Evolutionary conservation across 352 stramenopile genomes (phyloP).

Genomic region (Globisporangium cystogenes): DNA sequence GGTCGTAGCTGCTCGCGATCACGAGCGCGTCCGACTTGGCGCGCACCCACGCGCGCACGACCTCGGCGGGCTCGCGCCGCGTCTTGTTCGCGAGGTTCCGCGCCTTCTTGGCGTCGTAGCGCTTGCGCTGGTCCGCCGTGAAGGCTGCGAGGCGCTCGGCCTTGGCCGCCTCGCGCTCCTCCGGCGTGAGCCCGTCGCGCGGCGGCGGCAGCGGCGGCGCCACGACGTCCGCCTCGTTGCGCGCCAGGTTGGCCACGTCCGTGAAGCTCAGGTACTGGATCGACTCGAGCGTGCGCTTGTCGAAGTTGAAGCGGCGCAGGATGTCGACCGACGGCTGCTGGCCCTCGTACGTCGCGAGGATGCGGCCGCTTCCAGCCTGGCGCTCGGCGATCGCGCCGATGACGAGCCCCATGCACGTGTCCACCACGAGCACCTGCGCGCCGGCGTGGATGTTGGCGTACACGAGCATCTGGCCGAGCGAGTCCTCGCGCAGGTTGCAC

Average conservation of each 20-base stretch:
- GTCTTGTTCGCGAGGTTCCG: constrained; percentile 73
- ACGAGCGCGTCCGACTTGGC: constrained; percentile 82
- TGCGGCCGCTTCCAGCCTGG: constrained; percentile 55
- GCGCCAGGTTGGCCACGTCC: constrained; percentile 38
- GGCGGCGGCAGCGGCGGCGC: constrained; percentile 27
- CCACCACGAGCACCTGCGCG: constrained; percentile 87
- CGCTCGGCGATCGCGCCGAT: constrained; percentile 87
- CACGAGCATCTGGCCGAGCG: constrained; percentile 90
- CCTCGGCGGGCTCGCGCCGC: constrained; percentile 53
- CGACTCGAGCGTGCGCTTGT: constrained; percentile 64
- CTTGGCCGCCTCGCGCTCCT: constrained; percentile 53
- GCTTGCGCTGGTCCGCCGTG: constrained; percentile 71
- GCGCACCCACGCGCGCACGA: constrained; percentile 67
- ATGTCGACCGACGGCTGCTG: constrained; percentile 74
- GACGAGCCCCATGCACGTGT: constrained; percentile 92
- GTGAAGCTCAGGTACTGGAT: constrained; percentile 77
- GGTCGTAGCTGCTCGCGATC: constrained; percentile 90
- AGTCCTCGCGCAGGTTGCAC: constrained; percentile 90
- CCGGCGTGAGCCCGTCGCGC: constrained; percentile 46
- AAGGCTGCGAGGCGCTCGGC: constrained; percentile 82
- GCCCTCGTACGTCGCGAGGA: constrained; percentile 69
- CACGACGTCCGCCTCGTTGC: constrained; percentile 48
- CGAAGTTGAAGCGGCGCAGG: constrained; percentile 83
- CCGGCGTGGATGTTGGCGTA: constrained; percentile 91
- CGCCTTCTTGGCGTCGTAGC: constrained; percentile 77